A percentile compares a stretch with the other conserved stretches of the same genome.
These are phyloP conservation scores for Neofusicoccum sp. DNA, from an alignment of 2,329 filamentous ascomycete genomes.

Conservation along the genomic window DNA sequence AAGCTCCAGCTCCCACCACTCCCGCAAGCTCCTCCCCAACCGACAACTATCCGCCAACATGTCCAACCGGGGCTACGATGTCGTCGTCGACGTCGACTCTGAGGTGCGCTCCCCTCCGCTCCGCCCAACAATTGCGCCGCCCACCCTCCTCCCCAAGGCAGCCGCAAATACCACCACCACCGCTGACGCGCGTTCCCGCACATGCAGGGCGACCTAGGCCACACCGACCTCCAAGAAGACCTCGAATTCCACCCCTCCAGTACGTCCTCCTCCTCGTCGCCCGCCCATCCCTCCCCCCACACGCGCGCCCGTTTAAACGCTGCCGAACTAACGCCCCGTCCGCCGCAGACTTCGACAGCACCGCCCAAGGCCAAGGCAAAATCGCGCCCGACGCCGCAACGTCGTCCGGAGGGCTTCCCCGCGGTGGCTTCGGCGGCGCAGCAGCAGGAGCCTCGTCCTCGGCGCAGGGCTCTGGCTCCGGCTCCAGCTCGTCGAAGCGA, in stretches of 20 bases:
- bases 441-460: background rate
- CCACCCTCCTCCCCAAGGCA: background rate
- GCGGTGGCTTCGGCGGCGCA: slow-evolving; percentile 6
- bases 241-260: slow-evolving; percentile 96
- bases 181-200: slow-evolving; percentile 21
- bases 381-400: slow-evolving; percentile 41
- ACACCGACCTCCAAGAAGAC: slow-evolving; percentile 97
- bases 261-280: slow-evolving; percentile 34
- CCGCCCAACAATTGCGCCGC: background rate
- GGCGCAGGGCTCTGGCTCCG: slow-evolving; percentile 27
- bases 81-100: slow-evolving; percentile 94
- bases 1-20: slow-evolving; percentile 9
- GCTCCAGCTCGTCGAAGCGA: slow-evolving; percentile 59
- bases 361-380: slow-evolving; percentile 50
- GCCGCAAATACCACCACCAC: slow-evolving; percentile 15
- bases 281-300: slow-evolving; percentile 13
- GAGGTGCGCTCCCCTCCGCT: slow-evolving; percentile 61
- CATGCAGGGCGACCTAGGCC: slow-evolving; percentile 84
- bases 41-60: slow-evolving; percentile 44
- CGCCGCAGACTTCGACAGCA: slow-evolving; percentile 64
- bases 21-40: background rate
- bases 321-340: background rate
- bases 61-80: slow-evolving; percentile 90
- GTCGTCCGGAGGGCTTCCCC: slow-evolving; percentile 22
- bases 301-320: background rate